Percentiles rank a stretch among this genome's conserved stretches.
These are phyloP conservation scores for Penicillium sp. DNA, from an alignment of 2,329 filamentous ascomycete genomes.

Conservation along the genomic window DNA sequence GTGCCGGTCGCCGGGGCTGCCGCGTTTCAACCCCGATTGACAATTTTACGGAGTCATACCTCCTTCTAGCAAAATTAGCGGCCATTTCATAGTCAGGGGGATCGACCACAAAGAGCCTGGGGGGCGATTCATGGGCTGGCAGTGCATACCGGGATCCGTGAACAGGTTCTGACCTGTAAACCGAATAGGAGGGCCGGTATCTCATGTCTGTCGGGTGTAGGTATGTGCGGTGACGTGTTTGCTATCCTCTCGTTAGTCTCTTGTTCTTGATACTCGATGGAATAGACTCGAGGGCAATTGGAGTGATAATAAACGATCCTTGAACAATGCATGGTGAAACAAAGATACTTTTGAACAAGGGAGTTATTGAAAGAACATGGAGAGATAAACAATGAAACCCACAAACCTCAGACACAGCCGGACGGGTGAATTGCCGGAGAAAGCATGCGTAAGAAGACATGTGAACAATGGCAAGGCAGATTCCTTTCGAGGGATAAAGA, in stretches of 20 bases:
- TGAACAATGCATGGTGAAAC: background rate
- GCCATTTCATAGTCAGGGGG: background rate
- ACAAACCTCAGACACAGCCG: background rate
- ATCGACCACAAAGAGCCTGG: background rate
- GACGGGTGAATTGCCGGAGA: background rate
- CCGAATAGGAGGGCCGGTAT: too few species aligned
- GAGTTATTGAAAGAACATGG: background rate
- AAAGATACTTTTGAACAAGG: background rate
- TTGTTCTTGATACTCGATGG: background rate
- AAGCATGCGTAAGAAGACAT: background rate
- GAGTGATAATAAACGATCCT: background rate
- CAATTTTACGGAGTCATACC: background rate
- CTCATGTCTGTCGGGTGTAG: background rate
- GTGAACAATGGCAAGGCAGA: conserved; percentile 18
- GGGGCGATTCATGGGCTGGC: background rate
- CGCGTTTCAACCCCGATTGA: background rate
- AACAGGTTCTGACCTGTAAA: background rate
- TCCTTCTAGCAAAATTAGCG: background rate
- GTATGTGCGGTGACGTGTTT: background rate
- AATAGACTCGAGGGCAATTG: background rate
- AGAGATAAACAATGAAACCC: background rate
- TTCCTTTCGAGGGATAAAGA: conserved; percentile 7
- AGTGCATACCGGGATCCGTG: background rate
- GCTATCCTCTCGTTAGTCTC: background rate
- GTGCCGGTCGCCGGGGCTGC: background rate